Conservation (phyloP, 371 early-diverging fungal genomes). For the Haplosporangium sp. region DNA sequence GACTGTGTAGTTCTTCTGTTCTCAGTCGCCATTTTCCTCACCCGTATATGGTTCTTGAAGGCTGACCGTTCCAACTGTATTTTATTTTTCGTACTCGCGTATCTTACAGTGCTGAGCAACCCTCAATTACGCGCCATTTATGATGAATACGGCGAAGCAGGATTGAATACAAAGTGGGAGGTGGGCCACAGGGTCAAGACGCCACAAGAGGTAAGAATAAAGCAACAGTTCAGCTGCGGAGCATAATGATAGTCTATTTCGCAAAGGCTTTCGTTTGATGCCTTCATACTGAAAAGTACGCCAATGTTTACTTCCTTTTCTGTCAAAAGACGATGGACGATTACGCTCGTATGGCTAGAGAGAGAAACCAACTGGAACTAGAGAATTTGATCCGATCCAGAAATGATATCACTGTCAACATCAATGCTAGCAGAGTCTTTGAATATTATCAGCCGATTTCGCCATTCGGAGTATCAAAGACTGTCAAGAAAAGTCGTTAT, state of each 20-base stretch:
- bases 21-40: too few species aligned
- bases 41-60: not conserved
- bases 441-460: conserved; percentile 63
- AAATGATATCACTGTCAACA: conserved; percentile 65
- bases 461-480: conserved; percentile 56
- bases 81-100: not conserved
- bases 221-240: not conserved
- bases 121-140: conserved; percentile 86
- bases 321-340: conserved; percentile 77
- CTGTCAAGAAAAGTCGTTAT: conserved; percentile 17
- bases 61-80: not conserved
- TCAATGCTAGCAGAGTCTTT: conserved; percentile 69
- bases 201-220: conserved; percentile 77
- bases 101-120: conserved; percentile 78
- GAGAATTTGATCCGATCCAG: conserved; percentile 83
- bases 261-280: too few species aligned
- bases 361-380: conserved; percentile 77
- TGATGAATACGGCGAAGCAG: conserved; percentile 93
- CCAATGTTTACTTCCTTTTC: not conserved
- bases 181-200: conserved; percentile 82
- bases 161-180: conserved; percentile 79
- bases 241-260: too few species aligned
- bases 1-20: not conserved
- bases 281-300: too few species aligned
- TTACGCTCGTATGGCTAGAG: conserved; percentile 79